Evolutionary conservation across 179 eudicot species (phyloP).

Genomic region (Carnegiea gigantea): DNA sequence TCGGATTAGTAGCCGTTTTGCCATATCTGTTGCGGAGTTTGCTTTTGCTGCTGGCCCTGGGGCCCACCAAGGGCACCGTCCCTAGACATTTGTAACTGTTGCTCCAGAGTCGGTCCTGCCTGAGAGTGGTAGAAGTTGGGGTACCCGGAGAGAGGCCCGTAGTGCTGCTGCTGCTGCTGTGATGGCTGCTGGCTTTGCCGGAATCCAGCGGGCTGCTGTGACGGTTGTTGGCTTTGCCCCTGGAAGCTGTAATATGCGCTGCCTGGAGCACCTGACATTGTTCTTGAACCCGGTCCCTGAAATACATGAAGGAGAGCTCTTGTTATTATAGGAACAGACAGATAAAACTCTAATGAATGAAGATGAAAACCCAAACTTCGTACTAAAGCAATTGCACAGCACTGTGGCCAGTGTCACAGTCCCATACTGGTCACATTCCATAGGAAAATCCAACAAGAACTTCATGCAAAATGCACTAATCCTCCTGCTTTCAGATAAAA

Average conservation of each 20-base stretch:
- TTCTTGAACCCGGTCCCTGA: conserved; percentile 77
- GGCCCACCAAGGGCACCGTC: conserved; percentile 57
- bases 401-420: too few species aligned
- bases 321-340: neutral
- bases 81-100: conserved; percentile 79
- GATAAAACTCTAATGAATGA: neutral
- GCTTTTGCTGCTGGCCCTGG: conserved; percentile 75
- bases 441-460: too few species aligned
- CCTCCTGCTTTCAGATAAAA: too few species aligned
- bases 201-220: conserved; percentile 41
- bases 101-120: conserved; percentile 61
- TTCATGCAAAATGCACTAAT: too few species aligned
- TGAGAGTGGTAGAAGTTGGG: conserved; percentile 80
- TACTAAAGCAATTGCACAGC: too few species aligned
- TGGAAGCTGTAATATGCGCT: conserved; percentile 79
- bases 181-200: conserved; percentile 73
- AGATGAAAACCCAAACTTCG: too few species aligned
- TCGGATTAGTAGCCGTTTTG: conserved; percentile 73
- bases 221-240: conserved; percentile 74
- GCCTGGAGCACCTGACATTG: conserved; percentile 76
- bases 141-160: conserved; percentile 59
- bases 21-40: conserved; percentile 76
- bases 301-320: conserved; percentile 31
- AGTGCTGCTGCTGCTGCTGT: conserved; percentile 53
- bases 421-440: too few species aligned